Conservation (phyloP, 2,329 filamentous ascomycete species). For the Colletotrichum caudatum region DNA sequence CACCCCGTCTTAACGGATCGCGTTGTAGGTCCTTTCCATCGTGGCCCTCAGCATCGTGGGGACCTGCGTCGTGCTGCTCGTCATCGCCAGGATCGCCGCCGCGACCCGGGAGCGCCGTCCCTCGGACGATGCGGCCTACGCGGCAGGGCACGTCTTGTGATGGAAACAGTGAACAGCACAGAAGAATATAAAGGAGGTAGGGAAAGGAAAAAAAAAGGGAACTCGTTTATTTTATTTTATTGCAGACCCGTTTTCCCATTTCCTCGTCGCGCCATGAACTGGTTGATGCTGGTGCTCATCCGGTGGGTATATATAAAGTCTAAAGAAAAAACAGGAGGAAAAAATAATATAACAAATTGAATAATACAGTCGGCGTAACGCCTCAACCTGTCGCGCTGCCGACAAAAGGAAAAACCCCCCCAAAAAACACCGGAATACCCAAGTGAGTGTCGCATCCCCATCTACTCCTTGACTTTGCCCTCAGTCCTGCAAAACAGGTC, state of each 20-base stretch:
- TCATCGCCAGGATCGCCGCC: constrained; percentile 56
- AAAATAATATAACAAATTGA: too few relatives aligned
- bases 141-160: constrained; percentile 5
- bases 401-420: too few relatives aligned
- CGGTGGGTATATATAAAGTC: constrained; percentile 42
- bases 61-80: constrained; percentile 73
- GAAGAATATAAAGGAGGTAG: too few relatives aligned
- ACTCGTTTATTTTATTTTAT: neutral
- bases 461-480: constrained; percentile 46
- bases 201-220: too few relatives aligned
- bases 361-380: neutral
- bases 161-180: neutral
- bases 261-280: constrained; percentile 16
- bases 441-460: constrained; percentile 42
- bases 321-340: neutral
- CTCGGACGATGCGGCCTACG: neutral
- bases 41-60: constrained; percentile 73
- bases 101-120: neutral
- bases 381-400: neutral
- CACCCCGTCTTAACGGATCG: neutral
- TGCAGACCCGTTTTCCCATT: neutral
- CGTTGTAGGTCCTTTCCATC: constrained; percentile 68
- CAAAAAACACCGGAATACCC: too few relatives aligned
- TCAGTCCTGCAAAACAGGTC: constrained; percentile 73
- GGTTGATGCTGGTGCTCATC: constrained; percentile 18